Evolutionary conservation across 768 basidiomycete species (phyloP), one percentile per base, ranked within the genome.

Genomic region (Russula vinacea): DNA sequence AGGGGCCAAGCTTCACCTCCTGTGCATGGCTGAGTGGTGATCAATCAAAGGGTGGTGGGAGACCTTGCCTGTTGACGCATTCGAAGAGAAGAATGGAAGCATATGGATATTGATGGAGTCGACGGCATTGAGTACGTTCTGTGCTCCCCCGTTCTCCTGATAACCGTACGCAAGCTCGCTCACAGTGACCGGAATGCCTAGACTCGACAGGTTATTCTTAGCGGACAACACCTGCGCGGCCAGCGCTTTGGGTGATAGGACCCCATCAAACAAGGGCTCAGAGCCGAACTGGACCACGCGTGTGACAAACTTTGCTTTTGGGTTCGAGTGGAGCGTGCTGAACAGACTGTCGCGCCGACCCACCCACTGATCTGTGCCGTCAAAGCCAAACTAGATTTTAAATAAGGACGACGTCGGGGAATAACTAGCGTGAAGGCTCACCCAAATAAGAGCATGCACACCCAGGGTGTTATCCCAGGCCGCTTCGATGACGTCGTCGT

Each of bases 371-470:
- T 72, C 66, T 26, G 55, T 52, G 10, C 70, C 71, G 26, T 72
- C 66, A 58, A 74, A 74, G 37, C 73, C 74, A 64, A 74, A 74
- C 73, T 74, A 39, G n/a, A 16, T 16, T 29, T 17, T 19, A 32
- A 19, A 17, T 56, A 62, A 26, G 40, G 32, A 44, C 11, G 29
- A 35, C 8, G 17, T n/a, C 32, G 2, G 37, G 40, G 19, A 54
- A 33, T 17, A 33, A 47, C 16, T 35, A 32, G 47, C 50, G 42
- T 16, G 32, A 5, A n/a, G 50, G 55, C 80, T 68, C 70, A 87
- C 87, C 88, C 87, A 90, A 65, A 90, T 83, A 22, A 89, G 74
- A 17, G 87, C 86, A 65, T 90, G 88, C 6, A 90, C 85, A 51
- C 89, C 88, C 32, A 90, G 73, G n/a, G 81, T 78, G 39, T 83